These are phyloP conservation scores for Saksenaea vasiformis DNA, from an alignment of 371 early-diverging fungal species.

Conservation along the genomic window DNA sequence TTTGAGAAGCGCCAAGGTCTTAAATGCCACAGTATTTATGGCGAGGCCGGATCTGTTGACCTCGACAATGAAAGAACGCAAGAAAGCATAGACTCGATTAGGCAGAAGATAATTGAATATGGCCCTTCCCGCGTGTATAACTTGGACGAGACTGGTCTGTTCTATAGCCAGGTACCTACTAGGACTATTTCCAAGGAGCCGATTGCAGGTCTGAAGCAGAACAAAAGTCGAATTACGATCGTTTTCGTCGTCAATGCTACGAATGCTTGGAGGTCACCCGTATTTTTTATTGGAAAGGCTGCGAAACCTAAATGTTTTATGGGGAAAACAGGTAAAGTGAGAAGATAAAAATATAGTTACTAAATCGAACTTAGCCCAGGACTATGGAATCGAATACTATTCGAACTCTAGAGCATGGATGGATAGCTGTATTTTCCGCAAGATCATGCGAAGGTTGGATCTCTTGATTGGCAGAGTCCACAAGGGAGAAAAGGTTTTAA, in stretches of 20 bases:
- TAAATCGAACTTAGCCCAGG: neutral
- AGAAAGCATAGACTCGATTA: neutral
- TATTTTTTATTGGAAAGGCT: conserved; percentile 8
- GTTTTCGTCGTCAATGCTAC: conserved; percentile 1
- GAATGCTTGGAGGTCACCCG: neutral
- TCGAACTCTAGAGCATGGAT: conserved; percentile 12
- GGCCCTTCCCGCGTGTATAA: conserved; percentile 5
- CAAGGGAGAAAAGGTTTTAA: conserved; percentile 6
- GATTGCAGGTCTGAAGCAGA: conserved; percentile 9
- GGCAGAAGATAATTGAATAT: conserved; percentile 3
- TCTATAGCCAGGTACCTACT: conserved; percentile 14
- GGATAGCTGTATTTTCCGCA: neutral
- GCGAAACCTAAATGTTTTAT: conserved; percentile 1
- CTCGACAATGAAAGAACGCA: neutral
- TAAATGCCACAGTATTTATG: neutral
- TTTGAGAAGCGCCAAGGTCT: conserved; percentile 4
- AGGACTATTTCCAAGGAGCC: conserved; percentile 11
- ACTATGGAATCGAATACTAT: conserved; percentile 1
- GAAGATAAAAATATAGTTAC: neutral
- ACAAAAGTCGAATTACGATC: conserved; percentile 4
- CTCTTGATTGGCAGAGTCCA: neutral
- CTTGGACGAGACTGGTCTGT: conserved; percentile 22
- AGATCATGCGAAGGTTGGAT: neutral
- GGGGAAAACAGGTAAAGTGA: neutral
- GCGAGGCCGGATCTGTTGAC: conserved; percentile 6